phyloP scores from a whole-genome alignment of 306 rosid genomes.

The Cicer arietinum region DNA sequence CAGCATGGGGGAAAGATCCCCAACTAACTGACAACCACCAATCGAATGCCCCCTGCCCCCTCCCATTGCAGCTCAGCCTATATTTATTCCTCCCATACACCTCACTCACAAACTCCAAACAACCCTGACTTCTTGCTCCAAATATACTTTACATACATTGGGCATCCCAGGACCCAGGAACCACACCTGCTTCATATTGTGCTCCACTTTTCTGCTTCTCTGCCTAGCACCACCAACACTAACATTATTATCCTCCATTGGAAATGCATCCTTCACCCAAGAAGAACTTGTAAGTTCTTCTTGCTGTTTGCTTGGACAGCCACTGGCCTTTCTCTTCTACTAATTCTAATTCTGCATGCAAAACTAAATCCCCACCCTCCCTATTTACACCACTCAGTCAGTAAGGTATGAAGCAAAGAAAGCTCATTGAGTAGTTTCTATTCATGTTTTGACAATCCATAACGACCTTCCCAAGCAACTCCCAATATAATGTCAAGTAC shows the following conservation, averaged over 20 bases:
- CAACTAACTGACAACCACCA: conserved; percentile 2
- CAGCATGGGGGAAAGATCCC: neutral
- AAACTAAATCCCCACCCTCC: neutral
- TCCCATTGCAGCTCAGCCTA: neutral
- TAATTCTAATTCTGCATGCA: neutral
- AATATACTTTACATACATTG: conserved; percentile 13
- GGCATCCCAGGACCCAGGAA: neutral
- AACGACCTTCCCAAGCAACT: neutral
- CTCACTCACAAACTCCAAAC: conserved; percentile 6
- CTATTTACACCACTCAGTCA: neutral
- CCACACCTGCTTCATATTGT: neutral
- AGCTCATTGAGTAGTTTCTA: neutral
- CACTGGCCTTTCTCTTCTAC: neutral
- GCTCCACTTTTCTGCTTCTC: conserved; percentile 14
- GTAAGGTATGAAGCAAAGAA: neutral
- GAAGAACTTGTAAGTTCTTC: neutral
- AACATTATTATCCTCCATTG: neutral
- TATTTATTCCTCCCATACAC: neutral
- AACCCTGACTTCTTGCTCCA: neutral
- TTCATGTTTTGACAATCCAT: neutral
- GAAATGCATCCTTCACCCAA: too few relatives aligned
- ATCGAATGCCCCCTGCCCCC: neutral
- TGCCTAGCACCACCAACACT: neutral
- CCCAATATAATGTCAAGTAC: neutral
- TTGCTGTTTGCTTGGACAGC: neutral